phyloP scores from a whole-genome alignment of 2,329 filamentous ascomycete genomes.

The Alternaria solani region DNA sequence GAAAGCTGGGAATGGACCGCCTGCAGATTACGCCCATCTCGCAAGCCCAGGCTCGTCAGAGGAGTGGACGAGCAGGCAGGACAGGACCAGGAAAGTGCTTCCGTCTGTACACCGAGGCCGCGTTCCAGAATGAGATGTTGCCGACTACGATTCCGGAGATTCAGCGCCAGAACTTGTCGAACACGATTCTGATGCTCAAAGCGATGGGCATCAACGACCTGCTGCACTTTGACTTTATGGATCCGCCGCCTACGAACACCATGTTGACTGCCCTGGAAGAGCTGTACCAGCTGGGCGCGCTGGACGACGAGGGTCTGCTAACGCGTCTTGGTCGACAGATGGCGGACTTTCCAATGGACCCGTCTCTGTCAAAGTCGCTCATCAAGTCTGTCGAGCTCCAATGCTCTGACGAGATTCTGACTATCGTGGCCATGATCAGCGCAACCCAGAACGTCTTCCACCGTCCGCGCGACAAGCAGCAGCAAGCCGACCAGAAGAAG shows the following conservation, averaged over 20 bases:
- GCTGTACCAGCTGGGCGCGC: constrained; percentile 86
- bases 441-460: constrained; percentile 85
- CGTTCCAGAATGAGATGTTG: constrained; percentile 96
- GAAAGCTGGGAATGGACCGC: constrained; percentile 97
- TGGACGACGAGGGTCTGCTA: constrained; percentile 94
- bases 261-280: constrained; percentile 97
- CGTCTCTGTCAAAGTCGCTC: constrained; percentile 86
- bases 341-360: constrained; percentile 99
- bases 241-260: constrained; percentile 94
- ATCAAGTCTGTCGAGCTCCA: constrained; percentile 86
- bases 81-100: constrained; percentile 93
- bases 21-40: constrained; percentile 95
- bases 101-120: constrained; percentile 91
- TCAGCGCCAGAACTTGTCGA: constrained; percentile 89
- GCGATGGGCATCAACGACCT: constrained; percentile 99
- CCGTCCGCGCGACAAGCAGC: constrained; percentile 95
- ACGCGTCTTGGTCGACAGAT: constrained; percentile 94
- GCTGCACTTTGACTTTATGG: constrained; percentile 98
- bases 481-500: constrained; percentile 96
- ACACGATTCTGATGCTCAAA: constrained; percentile 96
- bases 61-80: constrained; percentile 89
- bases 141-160: constrained; percentile 97
- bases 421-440: constrained; percentile 78
- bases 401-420: constrained; percentile 93
- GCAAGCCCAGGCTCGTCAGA: constrained; percentile 94